Evolutionary conservation across 2,329 filamentous ascomycete genomes (phyloP).

Genomic region (Botrytis fragariae): DNA sequence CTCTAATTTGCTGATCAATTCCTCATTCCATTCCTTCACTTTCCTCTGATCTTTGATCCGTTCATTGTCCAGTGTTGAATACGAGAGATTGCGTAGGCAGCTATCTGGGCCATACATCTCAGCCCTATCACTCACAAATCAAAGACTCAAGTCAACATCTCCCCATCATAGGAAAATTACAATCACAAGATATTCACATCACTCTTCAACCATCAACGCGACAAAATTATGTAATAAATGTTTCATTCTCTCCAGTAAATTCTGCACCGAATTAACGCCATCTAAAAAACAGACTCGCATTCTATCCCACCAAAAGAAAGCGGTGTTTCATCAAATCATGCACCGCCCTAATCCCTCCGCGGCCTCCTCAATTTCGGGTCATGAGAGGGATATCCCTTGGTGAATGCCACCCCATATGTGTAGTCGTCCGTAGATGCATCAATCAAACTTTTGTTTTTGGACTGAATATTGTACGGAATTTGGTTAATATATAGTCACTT

Average conservation of each 20-base stretch:
- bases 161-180: neutral
- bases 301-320: constrained; percentile 30
- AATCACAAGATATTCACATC: neutral
- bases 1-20: neutral
- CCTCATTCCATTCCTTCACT: neutral
- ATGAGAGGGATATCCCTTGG: neutral
- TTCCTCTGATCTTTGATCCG: neutral
- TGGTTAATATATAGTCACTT: constrained; percentile 31
- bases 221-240: neutral
- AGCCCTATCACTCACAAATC: neutral
- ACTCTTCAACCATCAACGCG: neutral
- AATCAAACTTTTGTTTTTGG: constrained; percentile 21
- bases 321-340: constrained; percentile 13
- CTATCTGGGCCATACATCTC: neutral
- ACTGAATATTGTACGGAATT: neutral
- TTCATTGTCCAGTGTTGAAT: neutral
- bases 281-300: constrained; percentile 33
- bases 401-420: constrained; percentile 5
- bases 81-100: neutral
- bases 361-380: constrained; percentile 14
- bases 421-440: constrained; percentile 11
- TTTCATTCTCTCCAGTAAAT: neutral
- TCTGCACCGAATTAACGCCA: constrained; percentile 25
- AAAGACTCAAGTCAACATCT: neutral
- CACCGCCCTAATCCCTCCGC: constrained; percentile 21